Evolutionary conservation across 2,329 filamentous ascomycete genomes (phyloP).

Genomic region (Mycosphaerella arachidis): DNA sequence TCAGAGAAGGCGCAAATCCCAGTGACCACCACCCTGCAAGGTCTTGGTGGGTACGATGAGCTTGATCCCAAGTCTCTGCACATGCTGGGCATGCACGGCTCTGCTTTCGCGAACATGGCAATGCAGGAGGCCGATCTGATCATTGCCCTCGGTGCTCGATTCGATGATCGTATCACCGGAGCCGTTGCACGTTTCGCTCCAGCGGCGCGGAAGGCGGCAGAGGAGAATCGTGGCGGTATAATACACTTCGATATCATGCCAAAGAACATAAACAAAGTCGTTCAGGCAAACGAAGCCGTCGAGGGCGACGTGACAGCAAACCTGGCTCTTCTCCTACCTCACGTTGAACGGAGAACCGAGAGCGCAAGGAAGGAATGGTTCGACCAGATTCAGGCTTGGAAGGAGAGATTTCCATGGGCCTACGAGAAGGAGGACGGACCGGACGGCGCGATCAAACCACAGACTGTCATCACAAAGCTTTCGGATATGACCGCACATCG

Average conservation of each 20-base stretch:
- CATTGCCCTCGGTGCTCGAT: conserved; percentile 86
- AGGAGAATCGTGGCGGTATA: conserved; percentile 84
- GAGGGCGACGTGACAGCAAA: conserved; percentile 88
- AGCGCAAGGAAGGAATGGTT: conserved; percentile 79
- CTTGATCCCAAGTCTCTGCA: conserved; percentile 89
- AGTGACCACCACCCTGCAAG: conserved; percentile 92
- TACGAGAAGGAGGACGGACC: conserved; percentile 71
- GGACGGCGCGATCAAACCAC: conserved; percentile 84
- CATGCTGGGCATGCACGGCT: conserved; percentile 98
- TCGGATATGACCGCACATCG: conserved; percentile 75
- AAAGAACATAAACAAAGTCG: conserved; percentile 99
- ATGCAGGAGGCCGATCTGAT: conserved; percentile 97
- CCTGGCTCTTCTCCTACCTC: conserved; percentile 68
- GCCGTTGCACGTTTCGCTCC: conserved; percentile 84
- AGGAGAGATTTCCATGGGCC: conserved; percentile 79
- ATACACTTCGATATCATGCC: conserved; percentile 98
- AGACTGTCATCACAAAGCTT: conserved; percentile 85
- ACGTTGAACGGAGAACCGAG: conserved; percentile 59
- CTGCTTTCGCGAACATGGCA: conserved; percentile 94
- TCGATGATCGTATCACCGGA: conserved; percentile 90
- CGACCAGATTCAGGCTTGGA: conserved; percentile 83
- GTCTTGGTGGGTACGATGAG: conserved; percentile 88
- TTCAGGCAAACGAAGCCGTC: conserved; percentile 91
- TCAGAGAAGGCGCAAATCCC: conserved; percentile 86
- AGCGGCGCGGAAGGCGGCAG: conserved; percentile 75